Evolutionary conservation across 768 basidiomycete genomes (phyloP).

Genomic region (Lentinula edodes): DNA sequence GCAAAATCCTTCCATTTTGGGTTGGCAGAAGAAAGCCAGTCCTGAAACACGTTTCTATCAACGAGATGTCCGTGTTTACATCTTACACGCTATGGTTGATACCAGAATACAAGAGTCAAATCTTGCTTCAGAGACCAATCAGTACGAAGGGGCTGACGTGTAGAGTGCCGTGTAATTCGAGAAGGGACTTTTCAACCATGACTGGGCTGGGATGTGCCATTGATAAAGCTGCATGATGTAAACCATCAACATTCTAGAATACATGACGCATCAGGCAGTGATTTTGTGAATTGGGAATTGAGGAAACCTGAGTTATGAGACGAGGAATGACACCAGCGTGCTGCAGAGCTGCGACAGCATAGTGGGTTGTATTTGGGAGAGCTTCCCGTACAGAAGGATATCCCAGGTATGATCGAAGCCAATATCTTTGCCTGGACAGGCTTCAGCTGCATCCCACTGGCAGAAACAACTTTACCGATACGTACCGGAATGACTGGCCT

Average conservation of each 20-base stretch:
- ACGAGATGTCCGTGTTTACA: constrained; percentile 72
- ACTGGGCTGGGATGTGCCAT: constrained; percentile 29
- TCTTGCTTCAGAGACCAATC: neutral
- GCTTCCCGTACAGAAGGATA: constrained; percentile 83
- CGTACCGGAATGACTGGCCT: constrained; percentile 68
- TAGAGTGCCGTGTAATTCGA: constrained; percentile 88
- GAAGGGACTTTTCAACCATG: constrained; percentile 34
- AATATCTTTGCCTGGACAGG: constrained; percentile 73
- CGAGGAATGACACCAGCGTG: constrained; percentile 52
- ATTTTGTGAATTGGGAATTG: neutral
- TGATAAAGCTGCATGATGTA: constrained; percentile 76
- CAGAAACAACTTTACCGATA: constrained; percentile 5
- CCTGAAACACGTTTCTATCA: constrained; percentile 66
- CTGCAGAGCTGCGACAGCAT: constrained; percentile 78
- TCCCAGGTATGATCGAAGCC: constrained; percentile 80
- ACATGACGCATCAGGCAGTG: neutral
- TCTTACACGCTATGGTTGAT: constrained; percentile 57
- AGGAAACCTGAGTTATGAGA: constrained; percentile 74
- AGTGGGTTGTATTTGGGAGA: constrained; percentile 85
- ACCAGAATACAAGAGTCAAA: neutral
- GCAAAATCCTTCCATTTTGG: constrained; percentile 73
- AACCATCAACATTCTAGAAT: constrained; percentile 80
- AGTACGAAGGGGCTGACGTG: constrained; percentile 43
- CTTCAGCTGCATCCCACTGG: neutral
- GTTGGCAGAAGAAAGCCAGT: constrained; percentile 64